Conservation (phyloP, 805 yeast species). For the Kuraishia floccosa region DNA sequence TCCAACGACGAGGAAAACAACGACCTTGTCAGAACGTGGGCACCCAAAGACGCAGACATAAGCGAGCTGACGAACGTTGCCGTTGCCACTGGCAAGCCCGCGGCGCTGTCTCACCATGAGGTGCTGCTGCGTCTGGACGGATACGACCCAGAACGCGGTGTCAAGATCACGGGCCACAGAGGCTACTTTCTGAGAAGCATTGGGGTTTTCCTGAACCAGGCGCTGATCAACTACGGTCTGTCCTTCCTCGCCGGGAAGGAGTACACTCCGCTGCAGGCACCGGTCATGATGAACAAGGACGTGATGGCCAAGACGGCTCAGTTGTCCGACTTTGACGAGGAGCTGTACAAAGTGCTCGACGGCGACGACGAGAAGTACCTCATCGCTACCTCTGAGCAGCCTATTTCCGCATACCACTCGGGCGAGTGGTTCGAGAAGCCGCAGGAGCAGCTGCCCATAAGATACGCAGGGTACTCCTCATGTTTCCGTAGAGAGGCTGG, state of each 20-base stretch:
- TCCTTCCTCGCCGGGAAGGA: slow-evolving; percentile 68
- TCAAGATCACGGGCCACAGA: slow-evolving; percentile 94
- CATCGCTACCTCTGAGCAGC: slow-evolving; percentile 98
- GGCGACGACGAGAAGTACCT: slow-evolving; percentile 97
- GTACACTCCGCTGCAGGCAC: slow-evolving; percentile 91
- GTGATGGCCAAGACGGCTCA: slow-evolving; percentile 99
- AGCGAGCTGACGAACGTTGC: slow-evolving; percentile 52
- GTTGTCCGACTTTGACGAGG: slow-evolving; percentile 96
- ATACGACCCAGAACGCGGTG: slow-evolving; percentile 98
- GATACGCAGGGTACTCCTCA: slow-evolving; percentile 96
- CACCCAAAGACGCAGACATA: slow-evolving; percentile 50
- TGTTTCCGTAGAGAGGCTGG: slow-evolving; percentile 99
- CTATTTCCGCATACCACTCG: slow-evolving; percentile 95
- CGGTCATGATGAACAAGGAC: slow-evolving; percentile 99
- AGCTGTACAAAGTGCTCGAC: slow-evolving; percentile 90
- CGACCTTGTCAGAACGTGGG: slow-evolving; percentile 80
- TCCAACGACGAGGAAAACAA: slow-evolving; percentile 88
- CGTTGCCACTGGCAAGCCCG: slow-evolving; percentile 67
- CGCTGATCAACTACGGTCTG: slow-evolving; percentile 92
- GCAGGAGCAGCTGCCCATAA: slow-evolving; percentile 88
- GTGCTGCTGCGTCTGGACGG: slow-evolving; percentile 90
- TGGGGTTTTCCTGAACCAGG: slow-evolving; percentile 97
- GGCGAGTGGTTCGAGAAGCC: slow-evolving; percentile 99
- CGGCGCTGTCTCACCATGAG: slow-evolving; percentile 88
- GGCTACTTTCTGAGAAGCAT: slow-evolving; percentile 92